Conservation (phyloP, 306 rosid genomes). For the Glycine soja region DNA sequence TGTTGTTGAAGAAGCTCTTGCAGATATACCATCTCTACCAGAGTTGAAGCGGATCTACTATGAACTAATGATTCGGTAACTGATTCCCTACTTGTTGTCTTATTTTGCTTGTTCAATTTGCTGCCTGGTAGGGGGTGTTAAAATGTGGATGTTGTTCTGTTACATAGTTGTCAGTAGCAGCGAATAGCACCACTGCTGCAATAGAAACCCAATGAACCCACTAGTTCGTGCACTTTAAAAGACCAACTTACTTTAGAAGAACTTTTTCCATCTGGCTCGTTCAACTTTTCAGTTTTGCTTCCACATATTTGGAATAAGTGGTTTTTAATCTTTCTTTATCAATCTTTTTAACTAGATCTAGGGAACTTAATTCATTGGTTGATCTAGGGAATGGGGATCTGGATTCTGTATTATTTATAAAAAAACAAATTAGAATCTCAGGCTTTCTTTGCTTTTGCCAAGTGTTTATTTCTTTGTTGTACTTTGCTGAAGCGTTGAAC, state of each 20-base stretch:
- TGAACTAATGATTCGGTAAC: conserved; percentile 80
- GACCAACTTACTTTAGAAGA: neutral
- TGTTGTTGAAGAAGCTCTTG: conserved; percentile 82
- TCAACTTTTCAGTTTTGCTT: conserved; percentile 12
- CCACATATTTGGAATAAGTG: neutral
- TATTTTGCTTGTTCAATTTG: conserved; percentile 11
- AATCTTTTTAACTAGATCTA: neutral
- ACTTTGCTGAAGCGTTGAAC: neutral
- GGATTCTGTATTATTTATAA: neutral
- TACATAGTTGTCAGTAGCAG: neutral
- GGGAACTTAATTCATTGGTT: neutral
- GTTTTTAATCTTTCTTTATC: neutral
- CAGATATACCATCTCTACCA: conserved; percentile 75
- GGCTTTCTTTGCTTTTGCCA: neutral
- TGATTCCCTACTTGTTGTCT: conserved; percentile 39
- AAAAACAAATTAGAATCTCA: neutral
- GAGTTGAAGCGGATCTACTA: conserved; percentile 80
- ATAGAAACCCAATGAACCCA: neutral
- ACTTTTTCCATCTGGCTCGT: neutral
- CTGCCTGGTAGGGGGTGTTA: neutral
- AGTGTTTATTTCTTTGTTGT: neutral
- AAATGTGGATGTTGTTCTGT: conserved; percentile 6
- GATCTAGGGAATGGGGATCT: neutral
- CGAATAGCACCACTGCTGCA: neutral
- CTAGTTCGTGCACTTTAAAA: too few relatives aligned